Base-by-base conservation (phyloP, 495 filamentous ascomycete genomes). In the Thermothielavioides terrestris region DNA sequence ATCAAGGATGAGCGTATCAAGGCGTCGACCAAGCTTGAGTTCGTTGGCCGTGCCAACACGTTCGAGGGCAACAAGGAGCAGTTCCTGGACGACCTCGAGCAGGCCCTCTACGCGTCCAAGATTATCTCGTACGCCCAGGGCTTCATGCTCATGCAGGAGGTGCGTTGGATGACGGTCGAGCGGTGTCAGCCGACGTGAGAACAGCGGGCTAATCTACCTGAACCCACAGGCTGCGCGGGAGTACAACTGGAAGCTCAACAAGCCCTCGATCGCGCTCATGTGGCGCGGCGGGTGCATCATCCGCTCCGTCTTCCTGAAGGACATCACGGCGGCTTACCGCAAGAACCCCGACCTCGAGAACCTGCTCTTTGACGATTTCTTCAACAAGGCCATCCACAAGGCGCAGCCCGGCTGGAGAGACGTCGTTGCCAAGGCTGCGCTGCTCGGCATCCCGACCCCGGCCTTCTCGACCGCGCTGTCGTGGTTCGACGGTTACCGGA, bases 241-340 rank as follows among this genome's bases (percentile, higher is more conserved):
- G 67, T 98, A 94, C 77, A 60, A 66, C 50, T 98, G 92, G 92
- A 96, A 97, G 81, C 83, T 98, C 47, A 96, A 98, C 83, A 98
- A 96, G 82, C 92, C 92, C 49, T 95, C 94, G 54, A 98, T 98
- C 65, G 92, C 92, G 54, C 83, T 98, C 66, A 98, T 98, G 92
- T 98, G 92, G 92, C 88, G 92, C 69, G 92, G 92, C 73, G 92
- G 92, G 52, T 98, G 92, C 83, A 98, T 98, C 67, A 98, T 98
- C 74, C 92, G 92, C 71, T 97, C 94, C 55, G 92, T 98, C 66
- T 98, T 98, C 88, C 76, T 98, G 53, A 96, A 96, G 79, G 90
- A 98, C 68, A 98, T 98, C 75, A 98, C 94, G 55, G 83, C 82
- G 48, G 92, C 92, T 39, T 98, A 96, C 80, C 89, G 92, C 71